Conservation (phyloP, 2,329 filamentous ascomycete species). For the Arthrobotrys conoides region DNA sequence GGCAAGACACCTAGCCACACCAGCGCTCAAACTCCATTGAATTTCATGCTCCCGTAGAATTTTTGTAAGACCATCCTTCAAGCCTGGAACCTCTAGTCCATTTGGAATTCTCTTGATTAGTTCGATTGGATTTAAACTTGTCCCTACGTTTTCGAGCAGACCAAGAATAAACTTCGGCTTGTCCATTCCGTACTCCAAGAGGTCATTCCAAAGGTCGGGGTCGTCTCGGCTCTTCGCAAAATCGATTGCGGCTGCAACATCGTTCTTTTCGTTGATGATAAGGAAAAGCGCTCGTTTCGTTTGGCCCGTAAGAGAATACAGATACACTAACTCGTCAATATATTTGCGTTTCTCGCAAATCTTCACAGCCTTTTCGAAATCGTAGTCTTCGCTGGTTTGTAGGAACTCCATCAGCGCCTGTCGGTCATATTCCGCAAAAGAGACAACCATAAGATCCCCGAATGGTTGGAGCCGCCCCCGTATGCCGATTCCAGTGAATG, state of each 20-base stretch:
- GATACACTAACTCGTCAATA: constrained; percentile 92
- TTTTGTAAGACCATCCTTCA: constrained; percentile 87
- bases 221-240: constrained; percentile 96
- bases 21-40: constrained; percentile 90
- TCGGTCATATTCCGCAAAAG: constrained; percentile 89
- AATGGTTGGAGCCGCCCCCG: constrained; percentile 82
- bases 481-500: constrained; percentile 68
- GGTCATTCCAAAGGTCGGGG: constrained; percentile 92
- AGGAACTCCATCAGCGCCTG: constrained; percentile 87
- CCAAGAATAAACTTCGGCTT: constrained; percentile 95
- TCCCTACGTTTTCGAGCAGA: constrained; percentile 92
- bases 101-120: constrained; percentile 92
- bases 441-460: constrained; percentile 85
- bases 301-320: constrained; percentile 94
- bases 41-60: constrained; percentile 97
- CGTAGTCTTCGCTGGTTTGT: constrained; percentile 85
- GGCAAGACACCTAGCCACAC: constrained; percentile 86
- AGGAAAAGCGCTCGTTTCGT: constrained; percentile 91
- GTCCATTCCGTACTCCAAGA: constrained; percentile 96
- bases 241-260: constrained; percentile 91
- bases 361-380: constrained; percentile 83
- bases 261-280: constrained; percentile 91
- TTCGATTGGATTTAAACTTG: constrained; percentile 90
- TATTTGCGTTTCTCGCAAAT: constrained; percentile 86
- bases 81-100: constrained; percentile 89